Conservation (phyloP, 495 filamentous ascomycete genomes). For the Lophiostoma macrostomum region DNA sequence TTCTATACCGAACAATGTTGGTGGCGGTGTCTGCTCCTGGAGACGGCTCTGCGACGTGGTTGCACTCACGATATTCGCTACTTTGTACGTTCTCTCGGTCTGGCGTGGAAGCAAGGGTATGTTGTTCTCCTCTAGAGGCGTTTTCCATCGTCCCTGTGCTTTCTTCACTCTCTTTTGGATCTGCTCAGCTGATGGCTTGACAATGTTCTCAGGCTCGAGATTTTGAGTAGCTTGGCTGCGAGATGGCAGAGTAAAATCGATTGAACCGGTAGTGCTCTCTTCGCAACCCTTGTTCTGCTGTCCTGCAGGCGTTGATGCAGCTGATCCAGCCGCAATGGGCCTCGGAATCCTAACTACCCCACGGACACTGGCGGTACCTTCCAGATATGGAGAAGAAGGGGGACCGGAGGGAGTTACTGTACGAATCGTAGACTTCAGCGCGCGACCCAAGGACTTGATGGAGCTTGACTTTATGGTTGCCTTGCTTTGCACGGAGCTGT, state of each 20-base stretch:
- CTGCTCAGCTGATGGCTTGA: conserved; percentile 31
- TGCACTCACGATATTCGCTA: conserved; percentile 7
- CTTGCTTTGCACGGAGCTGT: conserved; percentile 8
- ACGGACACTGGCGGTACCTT: conserved; percentile 14
- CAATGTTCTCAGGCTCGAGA: neutral
- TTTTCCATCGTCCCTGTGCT: conserved; percentile 37
- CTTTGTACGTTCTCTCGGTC: conserved; percentile 21
- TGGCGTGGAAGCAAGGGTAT: conserved; percentile 23
- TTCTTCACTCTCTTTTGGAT: conserved; percentile 32
- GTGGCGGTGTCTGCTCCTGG: no score
- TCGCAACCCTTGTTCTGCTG: neutral
- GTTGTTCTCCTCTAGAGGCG: conserved; percentile 34
- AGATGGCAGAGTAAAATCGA: conserved; percentile 10
- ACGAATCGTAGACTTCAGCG: conserved; percentile 21
- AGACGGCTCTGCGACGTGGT: neutral
- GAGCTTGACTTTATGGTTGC: no score
- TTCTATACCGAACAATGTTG: neutral
- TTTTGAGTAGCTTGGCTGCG: neutral
- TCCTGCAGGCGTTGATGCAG: neutral
- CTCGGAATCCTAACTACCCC: conserved; percentile 13
- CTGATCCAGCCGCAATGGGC: conserved; percentile 3
- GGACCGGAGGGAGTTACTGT: conserved; percentile 18
- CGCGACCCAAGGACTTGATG: conserved; percentile 9
- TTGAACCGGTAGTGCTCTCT: neutral
- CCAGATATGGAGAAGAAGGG: neutral